Conservation (phyloP, 2,329 filamentous ascomycete genomes). For the Pseudopyricularia cyperi region DNA sequence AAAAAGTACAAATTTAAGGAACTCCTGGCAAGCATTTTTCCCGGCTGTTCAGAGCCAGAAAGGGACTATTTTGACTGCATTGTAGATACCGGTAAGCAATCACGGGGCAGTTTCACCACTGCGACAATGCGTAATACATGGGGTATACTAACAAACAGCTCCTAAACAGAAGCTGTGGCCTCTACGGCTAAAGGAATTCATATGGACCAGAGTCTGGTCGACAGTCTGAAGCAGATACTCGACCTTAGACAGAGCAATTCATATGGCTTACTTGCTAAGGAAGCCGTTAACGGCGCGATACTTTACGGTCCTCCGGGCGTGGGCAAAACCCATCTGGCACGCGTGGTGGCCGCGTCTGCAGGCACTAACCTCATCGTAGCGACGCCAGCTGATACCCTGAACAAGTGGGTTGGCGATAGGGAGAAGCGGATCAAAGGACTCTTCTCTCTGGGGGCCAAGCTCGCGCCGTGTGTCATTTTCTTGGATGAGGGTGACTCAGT, state of each 20-base stretch:
- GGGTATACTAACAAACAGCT: no score
- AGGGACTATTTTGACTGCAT: not conserved
- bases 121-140: no score
- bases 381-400: slow-evolving; percentile 84
- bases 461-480: slow-evolving; percentile 92
- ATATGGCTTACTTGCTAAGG: not conserved
- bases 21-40: not conserved
- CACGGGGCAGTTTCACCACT: not conserved
- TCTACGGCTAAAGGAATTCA: not conserved
- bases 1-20: not conserved
- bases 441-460: slow-evolving; percentile 69
- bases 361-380: slow-evolving; percentile 94
- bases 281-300: slow-evolving; percentile 55
- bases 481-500: slow-evolving; percentile 95
- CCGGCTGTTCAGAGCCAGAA: not conserved
- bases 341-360: slow-evolving; percentile 86
- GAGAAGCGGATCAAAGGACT: slow-evolving; percentile 89
- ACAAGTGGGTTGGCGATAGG: slow-evolving; percentile 87
- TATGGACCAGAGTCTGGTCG: not conserved
- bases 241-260: not conserved
- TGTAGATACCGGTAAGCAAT: not conserved
- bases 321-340: slow-evolving; percentile 91
- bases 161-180: not conserved
- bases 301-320: slow-evolving; percentile 90
- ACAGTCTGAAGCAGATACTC: not conserved